Evolutionary conservation across 1,139 yeast species (phyloP), one percentile per base, ranked within the genome.

Genomic region (Kurtzmaniella quercitrusa): DNA sequence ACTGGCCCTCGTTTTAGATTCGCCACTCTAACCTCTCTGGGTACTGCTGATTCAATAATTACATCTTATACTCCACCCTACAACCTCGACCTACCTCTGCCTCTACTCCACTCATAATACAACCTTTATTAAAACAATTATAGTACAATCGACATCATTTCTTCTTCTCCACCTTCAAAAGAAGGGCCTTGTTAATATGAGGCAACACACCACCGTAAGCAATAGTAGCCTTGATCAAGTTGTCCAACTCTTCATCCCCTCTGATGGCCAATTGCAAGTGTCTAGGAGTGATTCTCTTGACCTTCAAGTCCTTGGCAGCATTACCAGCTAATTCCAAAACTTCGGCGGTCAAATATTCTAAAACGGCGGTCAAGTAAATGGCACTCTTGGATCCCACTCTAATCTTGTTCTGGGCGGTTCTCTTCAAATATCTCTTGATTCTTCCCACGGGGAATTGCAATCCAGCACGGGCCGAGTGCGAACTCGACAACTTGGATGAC

Each of bases 201-300:
- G 99, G 99, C 73, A 93, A 78, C 47, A 94, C 99, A 82, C 99
- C 70, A 73, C 99, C 99, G 60, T 86, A 91, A 41, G 99, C 98
- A 67, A 94, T 94, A 49, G 98, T 94, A 54, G 98, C 99, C 66
- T 88, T 86, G 60, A 94, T 88, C 66, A 94, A 79, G 57, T 89
- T 86, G 73, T 93, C 98, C 67, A 94, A 82, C 71, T 94, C 98
- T 69, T 93, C 98, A 72, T 94, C 98, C 54, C 98, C 98, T 73
- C 98, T 87, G 61, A 93, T 93, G 52, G 98, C 98, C 67, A 94
- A 81, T 72, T 93, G 98, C 69, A 94, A 77, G 67, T 94, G 98
- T 72, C 98, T 87, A 57, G 99, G 99, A 37, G 98, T 91, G 68
- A 93, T 93, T 81, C 99, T 88, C 77, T 94, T 90, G 63, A 93